Evolutionary conservation across 1,139 yeast genomes (phyloP).

Genomic region (Candida sojae): DNA sequence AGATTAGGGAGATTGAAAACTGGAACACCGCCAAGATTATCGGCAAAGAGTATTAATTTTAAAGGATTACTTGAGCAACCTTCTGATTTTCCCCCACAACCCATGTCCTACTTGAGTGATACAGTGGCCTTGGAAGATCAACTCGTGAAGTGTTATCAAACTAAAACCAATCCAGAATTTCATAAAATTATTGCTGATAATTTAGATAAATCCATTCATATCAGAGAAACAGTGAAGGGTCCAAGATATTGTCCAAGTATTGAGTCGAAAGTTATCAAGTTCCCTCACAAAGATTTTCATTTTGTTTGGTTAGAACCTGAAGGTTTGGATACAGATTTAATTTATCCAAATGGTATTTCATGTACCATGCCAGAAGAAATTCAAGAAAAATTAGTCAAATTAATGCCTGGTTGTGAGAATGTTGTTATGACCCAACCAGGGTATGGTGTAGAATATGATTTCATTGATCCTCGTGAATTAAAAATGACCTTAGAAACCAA

Average conservation of each 20-base stretch:
- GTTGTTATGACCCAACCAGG: constrained; percentile 92
- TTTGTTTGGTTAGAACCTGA: constrained; percentile 97
- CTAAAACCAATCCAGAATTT: constrained; percentile 73
- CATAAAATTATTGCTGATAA: constrained; percentile 72
- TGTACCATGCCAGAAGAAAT: constrained; percentile 96
- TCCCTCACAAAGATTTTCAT: constrained; percentile 74
- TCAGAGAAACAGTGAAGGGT: constrained; percentile 91
- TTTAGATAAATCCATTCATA: constrained; percentile 82
- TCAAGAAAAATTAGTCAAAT: constrained; percentile 68
- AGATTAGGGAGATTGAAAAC: constrained; percentile 88
- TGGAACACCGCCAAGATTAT: constrained; percentile 94
- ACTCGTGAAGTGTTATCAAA: constrained; percentile 73
- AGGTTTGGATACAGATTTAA: constrained; percentile 79
- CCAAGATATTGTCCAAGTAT: constrained; percentile 98
- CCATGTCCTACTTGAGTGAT: constrained; percentile 88
- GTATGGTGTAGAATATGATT: constrained; percentile 97
- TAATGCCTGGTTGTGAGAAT: constrained; percentile 89
- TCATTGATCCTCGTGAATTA: constrained; percentile 90
- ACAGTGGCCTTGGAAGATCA: constrained; percentile 56
- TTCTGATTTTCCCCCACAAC: constrained; percentile 79
- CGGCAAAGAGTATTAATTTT: constrained; percentile 71
- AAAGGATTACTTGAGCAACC: constrained; percentile 59
- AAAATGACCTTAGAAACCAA: constrained; percentile 80
- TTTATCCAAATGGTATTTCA: constrained; percentile 95
- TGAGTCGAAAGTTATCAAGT: constrained; percentile 84